Evolutionary conservation across 495 filamentous ascomycete species (phyloP), one percentile per base, ranked within the genome.

Genomic region (Daldinia bambusicola): DNA sequence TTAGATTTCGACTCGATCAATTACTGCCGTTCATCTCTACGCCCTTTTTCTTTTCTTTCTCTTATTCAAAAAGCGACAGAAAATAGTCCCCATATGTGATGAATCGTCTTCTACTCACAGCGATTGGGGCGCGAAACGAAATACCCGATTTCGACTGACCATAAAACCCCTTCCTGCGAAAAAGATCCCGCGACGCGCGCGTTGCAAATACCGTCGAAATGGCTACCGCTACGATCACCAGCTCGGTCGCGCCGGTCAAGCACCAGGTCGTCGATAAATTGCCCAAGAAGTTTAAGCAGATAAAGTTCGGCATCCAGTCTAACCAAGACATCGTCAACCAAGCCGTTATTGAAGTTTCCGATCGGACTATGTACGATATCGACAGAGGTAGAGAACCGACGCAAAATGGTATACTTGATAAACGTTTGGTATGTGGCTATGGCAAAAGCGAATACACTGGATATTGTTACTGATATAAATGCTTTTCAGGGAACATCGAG

Each of bases 281-380:
- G 7, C 94, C 94, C 6, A 96, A 97, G 85, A 86, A 93, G 66
- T 96, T 99, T 81, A 93, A 91, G 75, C 90, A 94, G 76, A 84
- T 99, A 74, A 92, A 95, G 75, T 99, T 99, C 78, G 95, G 95
- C 74, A 90, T 98, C 63, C 86, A 95, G 90, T 96, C 93, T 16
- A 91, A 90, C 67, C 90, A 97, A 77, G 94, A 98, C 74, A 97
- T 98, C 67, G 91, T 96, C 60, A 94, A 92, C 73, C 96, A 99
- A 80, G 92, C 89, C 71, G 93, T 97, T 31, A 85, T 98, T 62
- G 93, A 97, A 79, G 92, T 99, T 51, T 94, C 92, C 8, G 93
- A 97, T 77, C 87, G 93, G 74, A 89, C 93, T 77, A 88, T 99
- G 61, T 98, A 94, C 83, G 93, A 98, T 81, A 83, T 95, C 60